Evolutionary conservation across 805 yeast genomes (phyloP).

Genomic region (Ogataea siamensis): DNA sequence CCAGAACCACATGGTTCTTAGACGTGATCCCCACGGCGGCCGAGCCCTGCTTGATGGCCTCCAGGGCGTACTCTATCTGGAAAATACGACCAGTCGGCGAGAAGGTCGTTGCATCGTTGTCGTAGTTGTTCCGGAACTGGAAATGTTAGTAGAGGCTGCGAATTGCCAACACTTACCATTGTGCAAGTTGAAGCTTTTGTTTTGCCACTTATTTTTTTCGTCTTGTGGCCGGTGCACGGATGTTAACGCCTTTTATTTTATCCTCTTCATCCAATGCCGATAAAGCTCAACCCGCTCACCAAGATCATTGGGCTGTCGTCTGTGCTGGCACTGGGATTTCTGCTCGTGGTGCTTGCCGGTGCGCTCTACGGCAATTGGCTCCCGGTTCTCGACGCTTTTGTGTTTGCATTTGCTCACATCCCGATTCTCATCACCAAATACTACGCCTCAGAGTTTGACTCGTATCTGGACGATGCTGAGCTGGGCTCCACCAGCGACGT

Average conservation of each 20-base stretch:
- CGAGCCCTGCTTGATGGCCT: conserved; percentile 96
- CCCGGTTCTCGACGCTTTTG: conserved; percentile 68
- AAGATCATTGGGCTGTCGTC: conserved; percentile 74
- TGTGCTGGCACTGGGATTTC: conserved; percentile 84
- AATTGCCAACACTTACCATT: conserved; percentile 7
- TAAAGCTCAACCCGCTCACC: conserved; percentile 58
- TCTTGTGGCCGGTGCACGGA: conserved; percentile 6
- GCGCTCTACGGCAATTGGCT: conserved; percentile 89
- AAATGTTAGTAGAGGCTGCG: conserved; percentile 9
- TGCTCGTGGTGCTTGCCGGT: conserved; percentile 83
- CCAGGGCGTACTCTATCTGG: conserved; percentile 87
- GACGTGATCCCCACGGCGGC: conserved; percentile 95
- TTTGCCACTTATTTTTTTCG: conserved; percentile 19
- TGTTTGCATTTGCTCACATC: conserved; percentile 67
- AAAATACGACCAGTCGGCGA: conserved; percentile 93
- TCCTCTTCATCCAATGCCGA: conserved; percentile 18
- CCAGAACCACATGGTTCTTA: conserved; percentile 82
- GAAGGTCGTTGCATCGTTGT: conserved; percentile 96
- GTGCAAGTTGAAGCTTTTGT: conserved; percentile 4
- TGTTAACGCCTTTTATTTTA: conserved; percentile 1
- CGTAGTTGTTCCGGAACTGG: conserved; percentile 95
- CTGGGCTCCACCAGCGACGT: conserved; percentile 38
- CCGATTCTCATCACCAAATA: conserved; percentile 62
- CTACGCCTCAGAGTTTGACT: conserved; percentile 44
- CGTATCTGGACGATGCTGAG: conserved; percentile 60